Conservation (phyloP, 2,329 filamentous ascomycete genomes). For the Neonectria ditissima region DNA sequence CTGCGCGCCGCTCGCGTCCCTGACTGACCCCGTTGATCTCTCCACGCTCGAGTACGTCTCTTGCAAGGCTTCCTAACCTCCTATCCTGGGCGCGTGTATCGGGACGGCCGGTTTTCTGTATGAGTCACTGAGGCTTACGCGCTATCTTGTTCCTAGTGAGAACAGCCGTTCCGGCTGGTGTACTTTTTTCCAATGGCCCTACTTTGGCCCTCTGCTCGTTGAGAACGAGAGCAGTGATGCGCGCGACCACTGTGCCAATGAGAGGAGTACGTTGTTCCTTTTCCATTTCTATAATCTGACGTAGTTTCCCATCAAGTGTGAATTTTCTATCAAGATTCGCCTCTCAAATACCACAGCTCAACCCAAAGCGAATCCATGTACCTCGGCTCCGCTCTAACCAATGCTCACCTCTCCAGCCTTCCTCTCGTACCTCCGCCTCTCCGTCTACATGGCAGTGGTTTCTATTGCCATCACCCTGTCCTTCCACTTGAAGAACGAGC, state of each 20-base stretch:
- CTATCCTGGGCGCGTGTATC: neutral
- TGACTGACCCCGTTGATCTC: constrained; percentile 59
- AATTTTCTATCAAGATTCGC: neutral
- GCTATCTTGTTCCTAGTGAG: constrained; percentile 30
- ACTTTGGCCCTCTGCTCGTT: constrained; percentile 77
- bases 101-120: neutral
- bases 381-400: constrained; percentile 9
- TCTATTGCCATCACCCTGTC: constrained; percentile 91
- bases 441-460: constrained; percentile 91
- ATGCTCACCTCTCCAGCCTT: constrained; percentile 64
- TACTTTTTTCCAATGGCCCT: constrained; percentile 69
- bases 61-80: neutral
- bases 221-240: constrained; percentile 81
- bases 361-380: neutral
- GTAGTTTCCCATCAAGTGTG: neutral
- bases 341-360: neutral
- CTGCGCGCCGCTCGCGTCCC: constrained; percentile 54
- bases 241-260: constrained; percentile 82
- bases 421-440: constrained; percentile 89
- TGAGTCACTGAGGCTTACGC: constrained; percentile 23
- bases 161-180: neutral
- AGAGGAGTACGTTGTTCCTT: constrained; percentile 66
- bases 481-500: constrained; percentile 86
- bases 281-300: neutral
- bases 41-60: constrained; percentile 53